These are phyloP conservation scores for Neopestalotiopsis rosae DNA, from an alignment of 2,329 filamentous ascomycete species.

Conservation along the genomic window DNA sequence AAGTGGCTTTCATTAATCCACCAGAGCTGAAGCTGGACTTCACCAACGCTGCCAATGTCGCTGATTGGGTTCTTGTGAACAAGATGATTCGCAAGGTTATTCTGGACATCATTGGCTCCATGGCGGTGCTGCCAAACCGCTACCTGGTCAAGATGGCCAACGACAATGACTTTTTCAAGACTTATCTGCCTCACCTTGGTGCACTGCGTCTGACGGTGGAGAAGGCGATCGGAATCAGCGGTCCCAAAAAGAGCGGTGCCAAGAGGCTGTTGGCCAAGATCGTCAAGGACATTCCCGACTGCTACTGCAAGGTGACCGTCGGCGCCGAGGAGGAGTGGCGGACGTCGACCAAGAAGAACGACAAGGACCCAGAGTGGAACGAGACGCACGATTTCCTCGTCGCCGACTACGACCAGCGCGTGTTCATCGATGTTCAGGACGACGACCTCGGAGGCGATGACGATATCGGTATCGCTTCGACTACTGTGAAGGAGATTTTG, in stretches of 20 bases:
- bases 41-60: slow-evolving; percentile 38
- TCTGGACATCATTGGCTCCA: slow-evolving; percentile 47
- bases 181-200: slow-evolving; percentile 48
- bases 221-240: slow-evolving; percentile 42
- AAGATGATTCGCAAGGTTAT: slow-evolving; percentile 50
- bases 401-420: slow-evolving; percentile 47
- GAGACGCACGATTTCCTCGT: slow-evolving; percentile 55
- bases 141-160: slow-evolving; percentile 53
- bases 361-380: slow-evolving; percentile 49
- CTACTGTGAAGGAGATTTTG: slow-evolving; percentile 36
- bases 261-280: slow-evolving; percentile 47
- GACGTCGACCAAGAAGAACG: slow-evolving; percentile 47
- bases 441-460: slow-evolving; percentile 52
- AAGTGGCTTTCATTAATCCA: slow-evolving; percentile 55
- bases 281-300: slow-evolving; percentile 52
- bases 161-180: slow-evolving; percentile 53
- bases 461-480: slow-evolving; percentile 50
- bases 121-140: slow-evolving; percentile 54
- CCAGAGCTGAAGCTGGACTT: slow-evolving; percentile 51
- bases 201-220: slow-evolving; percentile 49
- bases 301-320: slow-evolving; percentile 48
- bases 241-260: slow-evolving; percentile 43
- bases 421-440: slow-evolving; percentile 48
- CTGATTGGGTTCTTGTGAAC: slow-evolving; percentile 28
- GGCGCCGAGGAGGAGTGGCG: slow-evolving; percentile 50